A percentile compares a stretch with the other conserved stretches of the same genome.
Conservation (phyloP, 352 stramenopile genomes). For the Elongisporangium anandrum region DNA sequence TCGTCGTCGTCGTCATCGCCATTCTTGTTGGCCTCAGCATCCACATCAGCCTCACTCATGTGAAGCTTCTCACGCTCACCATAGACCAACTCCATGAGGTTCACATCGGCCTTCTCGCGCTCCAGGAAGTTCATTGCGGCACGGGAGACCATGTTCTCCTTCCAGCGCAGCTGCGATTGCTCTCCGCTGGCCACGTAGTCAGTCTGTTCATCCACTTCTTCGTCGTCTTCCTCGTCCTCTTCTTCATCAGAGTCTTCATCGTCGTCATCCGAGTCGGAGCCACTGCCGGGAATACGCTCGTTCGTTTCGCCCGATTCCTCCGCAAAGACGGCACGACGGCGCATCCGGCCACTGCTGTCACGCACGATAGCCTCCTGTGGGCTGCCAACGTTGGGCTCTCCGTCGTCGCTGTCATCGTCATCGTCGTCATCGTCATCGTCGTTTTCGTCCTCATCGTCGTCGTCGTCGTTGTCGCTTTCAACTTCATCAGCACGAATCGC, state of each 20-base stretch:
- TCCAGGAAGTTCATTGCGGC: conserved; percentile 84
- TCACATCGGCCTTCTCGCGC: conserved; percentile 74
- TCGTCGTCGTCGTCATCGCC: conserved; percentile 59
- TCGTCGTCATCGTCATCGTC: conserved; percentile 52
- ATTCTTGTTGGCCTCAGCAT: conserved; percentile 36
- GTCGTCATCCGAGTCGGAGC: conserved; percentile 39
- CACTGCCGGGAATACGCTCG: conserved; percentile 13
- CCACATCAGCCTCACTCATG: conserved; percentile 70
- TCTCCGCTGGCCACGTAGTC: conserved; percentile 33
- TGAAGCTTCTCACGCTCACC: conserved; percentile 78
- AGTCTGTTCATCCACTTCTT: conserved; percentile 29
- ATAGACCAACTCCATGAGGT: conserved; percentile 92
- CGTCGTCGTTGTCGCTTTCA: conserved; percentile 48
- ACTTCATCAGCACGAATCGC: conserved; percentile 80
- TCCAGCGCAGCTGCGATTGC: conserved; percentile 78
- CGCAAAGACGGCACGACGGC: conserved; percentile 77
- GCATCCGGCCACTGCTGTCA: conserved; percentile 66
- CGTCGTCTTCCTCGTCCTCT: conserved; percentile 46
- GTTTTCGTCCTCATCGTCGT: conserved; percentile 46
- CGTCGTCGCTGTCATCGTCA: conserved; percentile 44
- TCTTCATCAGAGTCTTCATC: conserved; percentile 36
- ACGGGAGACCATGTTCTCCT: conserved; percentile 81
- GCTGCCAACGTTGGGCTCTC: conserved; percentile 45
- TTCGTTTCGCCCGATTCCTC: conserved; percentile 24
- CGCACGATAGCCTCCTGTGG: conserved; percentile 64